Evolutionary conservation across 805 yeast species (phyloP).

Genomic region (Helenozyma baotianmanensis): DNA sequence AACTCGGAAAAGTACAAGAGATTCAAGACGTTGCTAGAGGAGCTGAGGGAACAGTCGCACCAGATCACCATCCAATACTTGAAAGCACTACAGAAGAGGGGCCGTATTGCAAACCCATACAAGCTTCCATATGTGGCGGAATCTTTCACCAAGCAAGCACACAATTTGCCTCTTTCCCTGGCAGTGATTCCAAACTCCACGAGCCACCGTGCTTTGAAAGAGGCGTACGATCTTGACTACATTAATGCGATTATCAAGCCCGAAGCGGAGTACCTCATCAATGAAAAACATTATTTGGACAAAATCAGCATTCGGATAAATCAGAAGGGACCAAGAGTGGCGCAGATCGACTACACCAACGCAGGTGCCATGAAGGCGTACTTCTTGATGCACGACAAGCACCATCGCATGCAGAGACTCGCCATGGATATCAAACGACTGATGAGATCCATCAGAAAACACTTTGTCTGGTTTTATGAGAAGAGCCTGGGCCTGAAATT

Average conservation of each 20-base stretch:
- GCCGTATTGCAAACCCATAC: conserved; percentile 29
- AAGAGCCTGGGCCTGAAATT: not conserved
- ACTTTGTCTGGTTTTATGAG: conserved; percentile 21
- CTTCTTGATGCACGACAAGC: conserved; percentile 15
- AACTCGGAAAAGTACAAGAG: conserved; percentile 10
- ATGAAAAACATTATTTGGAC: conserved; percentile 21
- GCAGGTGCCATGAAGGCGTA: conserved; percentile 31
- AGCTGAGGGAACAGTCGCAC: conserved; percentile 12
- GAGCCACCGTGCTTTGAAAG: conserved; percentile 13
- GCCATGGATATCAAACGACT: conserved; percentile 31
- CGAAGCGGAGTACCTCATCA: conserved; percentile 29
- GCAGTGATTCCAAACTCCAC: conserved; percentile 23
- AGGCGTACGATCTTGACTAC: conserved; percentile 30
- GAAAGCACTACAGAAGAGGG: conserved; percentile 22
- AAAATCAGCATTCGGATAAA: conserved; percentile 19
- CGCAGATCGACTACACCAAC: conserved; percentile 24
- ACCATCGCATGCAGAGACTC: conserved; percentile 19
- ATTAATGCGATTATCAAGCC: conserved; percentile 31
- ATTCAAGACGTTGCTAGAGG: conserved; percentile 9
- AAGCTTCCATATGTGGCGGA: conserved; percentile 25
- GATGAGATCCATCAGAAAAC: conserved; percentile 20
- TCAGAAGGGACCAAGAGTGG: conserved; percentile 34
- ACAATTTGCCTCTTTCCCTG: conserved; percentile 7
- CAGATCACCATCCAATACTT: conserved; percentile 24
- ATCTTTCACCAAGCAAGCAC: conserved; percentile 6